These are phyloP conservation scores for Russula earlei DNA, from an alignment of 768 basidiomycete genomes.

Conservation along the genomic window DNA sequence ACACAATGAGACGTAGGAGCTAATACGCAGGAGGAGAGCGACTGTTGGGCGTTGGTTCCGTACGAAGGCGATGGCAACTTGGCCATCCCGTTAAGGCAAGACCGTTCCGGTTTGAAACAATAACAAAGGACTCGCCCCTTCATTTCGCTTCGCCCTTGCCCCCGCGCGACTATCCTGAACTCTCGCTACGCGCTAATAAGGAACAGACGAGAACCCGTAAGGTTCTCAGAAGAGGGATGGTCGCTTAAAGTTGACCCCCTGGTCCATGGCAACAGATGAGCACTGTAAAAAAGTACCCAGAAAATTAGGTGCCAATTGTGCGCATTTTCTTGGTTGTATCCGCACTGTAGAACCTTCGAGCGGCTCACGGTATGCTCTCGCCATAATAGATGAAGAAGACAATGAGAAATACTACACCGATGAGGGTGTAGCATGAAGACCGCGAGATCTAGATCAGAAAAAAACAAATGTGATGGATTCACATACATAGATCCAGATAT, in stretches of 20 bases:
- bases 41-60: not conserved
- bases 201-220: not conserved
- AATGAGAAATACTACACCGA: not conserved
- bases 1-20: not conserved
- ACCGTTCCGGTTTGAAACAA: constrained; percentile 12
- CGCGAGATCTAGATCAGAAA: constrained; percentile 6
- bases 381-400: constrained; percentile 1
- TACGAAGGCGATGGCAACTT: not conserved
- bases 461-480: constrained; percentile 11
- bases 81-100: constrained; percentile 10
- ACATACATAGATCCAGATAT: constrained; percentile 11
- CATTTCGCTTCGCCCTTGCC: constrained; percentile 2
- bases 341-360: not conserved
- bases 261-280: too few species aligned
- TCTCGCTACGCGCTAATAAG: not conserved
- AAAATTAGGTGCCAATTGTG: not conserved
- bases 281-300: not conserved
- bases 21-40: not conserved
- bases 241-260: not conserved
- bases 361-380: not conserved
- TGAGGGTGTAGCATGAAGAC: not conserved
- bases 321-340: not conserved
- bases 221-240: not conserved
- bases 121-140: not conserved
- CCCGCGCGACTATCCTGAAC: not conserved